A percentile compares a stretch with the other conserved stretches of the same genome.
These are phyloP conservation scores for Candida bentonensis DNA, from an alignment of 805 yeast species.

Conservation along the genomic window DNA sequence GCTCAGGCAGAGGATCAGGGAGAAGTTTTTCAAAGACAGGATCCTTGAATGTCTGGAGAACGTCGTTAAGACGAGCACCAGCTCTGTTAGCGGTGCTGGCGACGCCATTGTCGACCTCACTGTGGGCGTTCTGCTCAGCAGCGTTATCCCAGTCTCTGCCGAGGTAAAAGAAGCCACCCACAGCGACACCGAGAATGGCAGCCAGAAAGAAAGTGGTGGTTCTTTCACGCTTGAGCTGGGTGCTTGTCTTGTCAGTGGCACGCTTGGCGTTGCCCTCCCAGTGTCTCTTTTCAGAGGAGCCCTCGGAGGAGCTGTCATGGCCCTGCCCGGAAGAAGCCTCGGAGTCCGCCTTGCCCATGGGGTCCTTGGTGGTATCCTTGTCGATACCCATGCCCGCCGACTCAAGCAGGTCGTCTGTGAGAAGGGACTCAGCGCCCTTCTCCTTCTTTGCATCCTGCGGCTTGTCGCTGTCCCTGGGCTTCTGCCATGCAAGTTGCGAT, in stretches of 20 bases:
- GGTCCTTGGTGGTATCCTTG: constrained; percentile 10
- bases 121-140: constrained; percentile 40
- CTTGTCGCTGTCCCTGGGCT: background rate
- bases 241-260: constrained; percentile 22
- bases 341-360: too few relatives aligned
- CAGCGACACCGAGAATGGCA: constrained; percentile 30
- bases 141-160: constrained; percentile 76
- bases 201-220: constrained; percentile 64
- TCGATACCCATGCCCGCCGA: constrained; percentile 70
- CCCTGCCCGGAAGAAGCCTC: constrained; percentile 8
- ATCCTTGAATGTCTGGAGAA: constrained; percentile 75
- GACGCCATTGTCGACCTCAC: constrained; percentile 51
- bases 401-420: constrained; percentile 69
- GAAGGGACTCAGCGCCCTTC: constrained; percentile 34
- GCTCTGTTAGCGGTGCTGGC: constrained; percentile 46
- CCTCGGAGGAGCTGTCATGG: too few relatives aligned
- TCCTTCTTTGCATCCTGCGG: background rate
- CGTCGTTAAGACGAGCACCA: constrained; percentile 53
- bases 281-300: constrained; percentile 21
- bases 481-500: constrained; percentile 6
- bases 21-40: constrained; percentile 88
- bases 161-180: constrained; percentile 48
- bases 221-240: constrained; percentile 53
- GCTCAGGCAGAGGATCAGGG: constrained; percentile 87
- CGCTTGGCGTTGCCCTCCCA: constrained; percentile 39